A percentile compares a stretch with the other conserved stretches of the same genome.
These are phyloP conservation scores for Jaltomata sinuosa DNA, from an alignment of 257 asterid genomes.

Conservation along the genomic window DNA sequence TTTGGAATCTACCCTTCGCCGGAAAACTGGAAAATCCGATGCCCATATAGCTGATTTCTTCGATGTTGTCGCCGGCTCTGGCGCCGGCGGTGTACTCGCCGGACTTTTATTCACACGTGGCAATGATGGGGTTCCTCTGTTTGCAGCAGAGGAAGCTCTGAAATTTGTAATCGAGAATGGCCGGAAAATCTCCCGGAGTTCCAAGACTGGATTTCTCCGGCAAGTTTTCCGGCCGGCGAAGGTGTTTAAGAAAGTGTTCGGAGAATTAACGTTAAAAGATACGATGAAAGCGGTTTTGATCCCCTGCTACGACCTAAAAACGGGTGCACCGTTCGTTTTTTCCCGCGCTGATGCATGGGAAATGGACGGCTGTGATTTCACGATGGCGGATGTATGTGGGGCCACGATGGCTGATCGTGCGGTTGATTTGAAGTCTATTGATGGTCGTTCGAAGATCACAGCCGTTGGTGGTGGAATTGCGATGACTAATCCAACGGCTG, in stretches of 20 bases:
- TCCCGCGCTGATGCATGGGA: slow-evolving; percentile 86
- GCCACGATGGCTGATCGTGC: slow-evolving; percentile 44
- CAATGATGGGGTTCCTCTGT: slow-evolving; percentile 37
- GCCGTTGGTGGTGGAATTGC: slow-evolving; percentile 68
- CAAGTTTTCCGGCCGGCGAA: slow-evolving; percentile 15
- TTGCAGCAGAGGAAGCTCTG: slow-evolving; percentile 46
- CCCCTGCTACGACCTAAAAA: slow-evolving; percentile 69
- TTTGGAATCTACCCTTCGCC: slow-evolving; percentile 28
- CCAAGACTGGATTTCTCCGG: slow-evolving; percentile 20
- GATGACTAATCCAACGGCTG: slow-evolving; percentile 76
- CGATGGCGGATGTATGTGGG: slow-evolving; percentile 48
- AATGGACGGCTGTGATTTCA: slow-evolving; percentile 69
- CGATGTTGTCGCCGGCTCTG: slow-evolving; percentile 78
- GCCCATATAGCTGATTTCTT: slow-evolving; percentile 20
- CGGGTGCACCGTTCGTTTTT: slow-evolving; percentile 58
- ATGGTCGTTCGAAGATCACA: slow-evolving; percentile 41
- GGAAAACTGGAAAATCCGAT: slow-evolving; percentile 12
- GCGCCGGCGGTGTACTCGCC: slow-evolving; percentile 66
- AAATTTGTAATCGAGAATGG: slow-evolving; percentile 27
- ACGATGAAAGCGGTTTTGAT: slow-evolving; percentile 60
- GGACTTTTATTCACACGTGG: slow-evolving; percentile 54
- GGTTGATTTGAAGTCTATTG: slow-evolving; percentile 38
- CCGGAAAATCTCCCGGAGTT: slow-evolving; percentile 7
- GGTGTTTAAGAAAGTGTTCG: slow-evolving; percentile 38
- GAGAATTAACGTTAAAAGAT: slow-evolving; percentile 55